Evolutionary conservation across 148 eudicot species (phyloP).

Genomic region (Silene uniflora): DNA sequence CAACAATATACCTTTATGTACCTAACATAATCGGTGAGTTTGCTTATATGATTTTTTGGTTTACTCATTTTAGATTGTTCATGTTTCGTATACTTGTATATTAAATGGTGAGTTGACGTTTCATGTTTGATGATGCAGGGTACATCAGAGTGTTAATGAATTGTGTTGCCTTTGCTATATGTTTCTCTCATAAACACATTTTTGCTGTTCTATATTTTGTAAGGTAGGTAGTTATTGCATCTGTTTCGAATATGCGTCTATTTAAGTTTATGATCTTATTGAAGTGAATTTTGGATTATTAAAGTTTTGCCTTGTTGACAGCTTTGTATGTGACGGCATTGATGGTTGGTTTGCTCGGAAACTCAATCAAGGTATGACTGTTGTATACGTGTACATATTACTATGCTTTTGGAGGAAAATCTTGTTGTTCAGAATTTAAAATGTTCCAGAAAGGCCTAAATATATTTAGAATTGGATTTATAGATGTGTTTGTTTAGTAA

Average conservation of each 20-base stretch:
- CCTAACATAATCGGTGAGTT: slow-evolving; percentile 82
- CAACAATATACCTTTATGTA: slow-evolving; percentile 69
- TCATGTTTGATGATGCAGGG: slow-evolving; percentile 43
- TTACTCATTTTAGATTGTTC: background rate
- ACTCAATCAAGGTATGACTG: slow-evolving; percentile 76
- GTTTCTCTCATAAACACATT: slow-evolving; percentile 65
- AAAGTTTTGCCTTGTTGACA: slow-evolving; percentile 30
- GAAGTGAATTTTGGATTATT: slow-evolving; percentile 10
- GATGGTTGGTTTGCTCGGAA: slow-evolving; percentile 99
- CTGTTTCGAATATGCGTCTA: slow-evolving; percentile 9
- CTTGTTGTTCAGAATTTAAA: background rate
- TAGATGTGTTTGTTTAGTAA: background rate
- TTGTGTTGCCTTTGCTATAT: slow-evolving; percentile 71
- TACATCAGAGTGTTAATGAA: slow-evolving; percentile 77
- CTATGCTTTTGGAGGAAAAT: background rate
- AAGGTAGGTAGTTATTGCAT: slow-evolving; percentile 39
- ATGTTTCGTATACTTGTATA: background rate
- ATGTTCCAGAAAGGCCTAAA: background rate
- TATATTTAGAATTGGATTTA: background rate
- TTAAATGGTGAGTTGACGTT: background rate
- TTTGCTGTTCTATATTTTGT: slow-evolving; percentile 71
- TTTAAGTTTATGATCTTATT: background rate
- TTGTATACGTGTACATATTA: background rate
- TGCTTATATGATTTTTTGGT: background rate
- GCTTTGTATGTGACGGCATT: slow-evolving; percentile 91